Evolutionary conservation across 2,329 filamentous ascomycete genomes (phyloP).

Genomic region (Blastomyces silverae): DNA sequence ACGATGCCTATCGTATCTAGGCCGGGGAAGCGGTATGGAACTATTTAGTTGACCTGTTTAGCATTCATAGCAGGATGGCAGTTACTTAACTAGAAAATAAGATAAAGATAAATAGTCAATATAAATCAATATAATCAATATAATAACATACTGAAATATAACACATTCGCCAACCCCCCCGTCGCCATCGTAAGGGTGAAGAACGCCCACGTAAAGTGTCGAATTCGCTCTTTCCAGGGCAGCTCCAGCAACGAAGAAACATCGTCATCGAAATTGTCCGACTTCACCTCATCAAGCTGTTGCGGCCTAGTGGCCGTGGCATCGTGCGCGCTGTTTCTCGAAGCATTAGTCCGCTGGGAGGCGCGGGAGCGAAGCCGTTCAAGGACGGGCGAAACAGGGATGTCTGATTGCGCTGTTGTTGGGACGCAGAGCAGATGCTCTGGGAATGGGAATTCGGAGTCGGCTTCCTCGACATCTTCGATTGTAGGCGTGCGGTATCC

Average conservation of each 20-base stretch:
- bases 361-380: conserved; percentile 6
- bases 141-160: conserved; percentile 47
- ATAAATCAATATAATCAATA: conserved; percentile 36
- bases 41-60: conserved; percentile 21
- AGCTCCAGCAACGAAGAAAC: conserved; percentile 26
- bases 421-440: conserved; percentile 9
- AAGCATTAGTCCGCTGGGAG: background rate
- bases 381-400: conserved; percentile 1
- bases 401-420: background rate
- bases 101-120: background rate
- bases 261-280: conserved; percentile 17
- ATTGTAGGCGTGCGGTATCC: conserved; percentile 43
- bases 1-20: conserved; percentile 53
- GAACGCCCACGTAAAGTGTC: conserved; percentile 69
- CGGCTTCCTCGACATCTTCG: conserved; percentile 35
- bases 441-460: conserved; percentile 19
- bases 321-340: background rate
- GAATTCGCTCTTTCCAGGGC: conserved; percentile 50
- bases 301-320: background rate
- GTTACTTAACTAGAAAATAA: no score
- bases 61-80: conserved; percentile 18
- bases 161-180: conserved; percentile 54
- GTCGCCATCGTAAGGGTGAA: conserved; percentile 65
- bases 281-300: conserved; percentile 2
- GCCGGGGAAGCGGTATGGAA: conserved; percentile 52